Conservation (phyloP, 805 yeast species). For the Allodekkera sacchari region DNA sequence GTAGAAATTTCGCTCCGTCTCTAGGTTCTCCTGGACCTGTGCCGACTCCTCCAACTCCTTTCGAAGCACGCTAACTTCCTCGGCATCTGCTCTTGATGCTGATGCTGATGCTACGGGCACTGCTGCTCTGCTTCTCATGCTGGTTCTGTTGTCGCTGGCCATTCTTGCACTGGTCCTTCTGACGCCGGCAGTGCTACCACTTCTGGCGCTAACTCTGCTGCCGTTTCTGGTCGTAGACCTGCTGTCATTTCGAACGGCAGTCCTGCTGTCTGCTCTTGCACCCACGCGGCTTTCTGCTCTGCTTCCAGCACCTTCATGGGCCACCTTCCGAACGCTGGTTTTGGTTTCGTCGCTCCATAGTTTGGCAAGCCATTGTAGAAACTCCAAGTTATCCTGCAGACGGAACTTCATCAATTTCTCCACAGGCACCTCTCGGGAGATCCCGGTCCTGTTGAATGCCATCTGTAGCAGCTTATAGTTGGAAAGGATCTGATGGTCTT, state of each 20-base stretch:
- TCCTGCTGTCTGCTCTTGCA: too few species aligned
- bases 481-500: constrained; percentile 67
- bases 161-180: constrained; percentile 16
- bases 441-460: constrained; percentile 60
- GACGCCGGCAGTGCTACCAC: constrained; percentile 11
- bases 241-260: too few species aligned
- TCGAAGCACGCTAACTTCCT: constrained; percentile 41
- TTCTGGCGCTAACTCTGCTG: constrained; percentile 11
- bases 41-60: constrained; percentile 50
- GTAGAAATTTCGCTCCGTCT: constrained; percentile 83
- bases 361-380: constrained; percentile 84
- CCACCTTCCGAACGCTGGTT: constrained; percentile 7
- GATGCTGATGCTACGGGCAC: background rate
- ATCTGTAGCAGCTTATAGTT: constrained; percentile 85
- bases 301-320: constrained; percentile 15
- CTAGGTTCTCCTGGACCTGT: constrained; percentile 55
- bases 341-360: constrained; percentile 57
- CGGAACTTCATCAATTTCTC: constrained; percentile 78
- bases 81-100: constrained; percentile 5
- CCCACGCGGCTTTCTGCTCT: too few species aligned
- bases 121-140: background rate
- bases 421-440: constrained; percentile 71
- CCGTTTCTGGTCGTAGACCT: too few species aligned
- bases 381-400: constrained; percentile 90
- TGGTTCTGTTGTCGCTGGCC: background rate